Conservation (phyloP, 2,329 filamentous ascomycete genomes). For the Cryoendolithus antarcticus region DNA sequence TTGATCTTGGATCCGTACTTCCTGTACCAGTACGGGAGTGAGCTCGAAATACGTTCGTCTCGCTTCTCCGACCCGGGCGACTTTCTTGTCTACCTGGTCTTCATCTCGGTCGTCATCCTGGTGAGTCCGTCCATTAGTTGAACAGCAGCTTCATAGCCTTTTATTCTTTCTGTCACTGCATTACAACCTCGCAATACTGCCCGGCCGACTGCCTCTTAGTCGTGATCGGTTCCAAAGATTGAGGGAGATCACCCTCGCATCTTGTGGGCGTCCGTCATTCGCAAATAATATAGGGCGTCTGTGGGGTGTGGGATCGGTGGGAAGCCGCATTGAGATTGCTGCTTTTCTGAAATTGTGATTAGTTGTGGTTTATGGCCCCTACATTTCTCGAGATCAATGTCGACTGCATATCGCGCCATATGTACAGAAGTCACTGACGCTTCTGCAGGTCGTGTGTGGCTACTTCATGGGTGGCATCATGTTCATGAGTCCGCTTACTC, state of each 20-base stretch:
- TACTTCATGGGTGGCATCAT: slow-evolving; percentile 38
- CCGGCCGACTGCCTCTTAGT: slow-evolving; percentile 37
- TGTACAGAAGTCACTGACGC: slow-evolving; percentile 11
- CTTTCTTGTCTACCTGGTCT: slow-evolving; percentile 67
- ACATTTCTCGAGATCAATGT: slow-evolving; percentile 33
- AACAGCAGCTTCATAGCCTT: neutral
- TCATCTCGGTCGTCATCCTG: slow-evolving; percentile 58
- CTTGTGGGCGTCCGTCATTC: slow-evolving; percentile 38
- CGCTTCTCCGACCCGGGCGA: slow-evolving; percentile 67
- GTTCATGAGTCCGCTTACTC: slow-evolving; percentile 50
- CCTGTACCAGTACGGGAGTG: slow-evolving; percentile 63
- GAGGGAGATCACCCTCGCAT: slow-evolving; percentile 42
- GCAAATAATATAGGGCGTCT: slow-evolving; percentile 33
- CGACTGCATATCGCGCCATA: too few species aligned
- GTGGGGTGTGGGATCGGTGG: slow-evolving; percentile 40
- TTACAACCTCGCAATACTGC: slow-evolving; percentile 47
- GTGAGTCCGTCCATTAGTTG: slow-evolving; percentile 46
- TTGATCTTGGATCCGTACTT: slow-evolving; percentile 67
- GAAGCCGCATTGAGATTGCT: slow-evolving; percentile 40
- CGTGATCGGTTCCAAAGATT: slow-evolving; percentile 43
- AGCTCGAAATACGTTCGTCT: slow-evolving; percentile 58
- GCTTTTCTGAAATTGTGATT: slow-evolving; percentile 41
- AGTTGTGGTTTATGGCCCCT: slow-evolving; percentile 51
- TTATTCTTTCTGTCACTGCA: slow-evolving; percentile 6
- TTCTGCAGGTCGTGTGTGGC: slow-evolving; percentile 23